phyloP scores from a whole-genome alignment of 2,329 filamentous ascomycete genomes.

The Pyrenochaeta sp. region DNA sequence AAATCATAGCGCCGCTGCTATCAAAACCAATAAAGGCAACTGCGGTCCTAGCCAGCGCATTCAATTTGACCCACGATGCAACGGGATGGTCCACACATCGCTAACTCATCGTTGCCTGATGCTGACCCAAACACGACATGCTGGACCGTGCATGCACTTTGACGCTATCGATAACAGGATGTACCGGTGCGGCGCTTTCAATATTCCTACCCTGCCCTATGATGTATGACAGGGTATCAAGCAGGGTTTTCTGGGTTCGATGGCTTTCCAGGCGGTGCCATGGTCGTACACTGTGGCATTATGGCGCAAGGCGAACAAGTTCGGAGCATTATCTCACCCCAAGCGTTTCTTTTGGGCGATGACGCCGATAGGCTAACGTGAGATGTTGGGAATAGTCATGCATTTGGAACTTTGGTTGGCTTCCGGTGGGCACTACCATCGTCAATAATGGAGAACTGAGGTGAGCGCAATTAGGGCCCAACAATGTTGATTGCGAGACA shows the following conservation, averaged over 20 bases:
- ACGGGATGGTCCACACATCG: background rate
- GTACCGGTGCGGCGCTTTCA: conserved; percentile 23
- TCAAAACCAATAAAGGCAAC: conserved; percentile 24
- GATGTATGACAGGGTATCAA: conserved; percentile 8
- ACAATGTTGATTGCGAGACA: background rate
- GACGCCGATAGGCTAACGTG: background rate
- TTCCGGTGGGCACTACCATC: background rate
- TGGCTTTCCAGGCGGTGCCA: background rate
- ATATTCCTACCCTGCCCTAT: conserved; percentile 25
- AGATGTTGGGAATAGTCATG: background rate
- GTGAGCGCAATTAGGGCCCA: background rate
- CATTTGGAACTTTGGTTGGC: background rate
- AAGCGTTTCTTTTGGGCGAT: conserved; percentile 6
- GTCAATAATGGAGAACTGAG: background rate
- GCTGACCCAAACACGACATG: conserved; percentile 13
- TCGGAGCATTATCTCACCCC: background rate
- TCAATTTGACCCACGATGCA: background rate
- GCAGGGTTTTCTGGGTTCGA: conserved; percentile 1
- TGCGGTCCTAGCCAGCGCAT: conserved; percentile 1
- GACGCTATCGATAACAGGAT: conserved; percentile 30
- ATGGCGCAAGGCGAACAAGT: background rate
- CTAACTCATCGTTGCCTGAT: conserved; percentile 1
- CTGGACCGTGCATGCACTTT: conserved; percentile 20
- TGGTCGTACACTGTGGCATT: background rate
- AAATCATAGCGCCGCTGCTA: background rate